Conservation (phyloP, 1,139 yeast species). For the Sugiyamaella pinicola region DNA sequence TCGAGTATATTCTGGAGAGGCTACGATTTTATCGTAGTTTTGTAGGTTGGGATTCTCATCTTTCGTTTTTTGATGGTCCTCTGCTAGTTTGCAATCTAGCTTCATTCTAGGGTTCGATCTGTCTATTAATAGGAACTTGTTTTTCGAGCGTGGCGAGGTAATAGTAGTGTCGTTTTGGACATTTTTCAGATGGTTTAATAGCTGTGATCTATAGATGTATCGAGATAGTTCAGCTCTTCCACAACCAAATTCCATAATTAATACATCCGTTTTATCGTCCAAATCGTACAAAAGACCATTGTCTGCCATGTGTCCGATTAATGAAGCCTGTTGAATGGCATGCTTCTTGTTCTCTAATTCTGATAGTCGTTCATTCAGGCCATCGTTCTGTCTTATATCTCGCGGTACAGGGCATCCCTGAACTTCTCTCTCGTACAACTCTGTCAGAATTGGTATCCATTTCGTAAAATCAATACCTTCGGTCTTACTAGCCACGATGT, state of each 20-base stretch:
- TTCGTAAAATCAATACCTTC: conserved; percentile 31
- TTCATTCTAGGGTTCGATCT: conserved; percentile 79
- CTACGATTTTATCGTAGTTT: conserved; percentile 5
- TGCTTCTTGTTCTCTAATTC: conserved; percentile 68
- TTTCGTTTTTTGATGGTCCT: conserved; percentile 48
- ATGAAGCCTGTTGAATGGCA: conserved; percentile 77
- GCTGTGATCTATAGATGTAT: conserved; percentile 57
- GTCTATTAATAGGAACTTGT: conserved; percentile 66
- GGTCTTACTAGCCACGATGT: conserved; percentile 15
- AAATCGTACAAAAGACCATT: conserved; percentile 43
- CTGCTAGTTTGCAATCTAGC: conserved; percentile 65
- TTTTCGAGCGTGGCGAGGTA: conserved; percentile 6
- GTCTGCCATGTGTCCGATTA: conserved; percentile 66
- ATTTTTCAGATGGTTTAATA: conserved; percentile 24
- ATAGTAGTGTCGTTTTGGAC: neutral
- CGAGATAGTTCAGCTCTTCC: conserved; percentile 85
- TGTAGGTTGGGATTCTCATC: conserved; percentile 26
- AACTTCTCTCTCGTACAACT: conserved; percentile 30
- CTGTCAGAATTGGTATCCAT: conserved; percentile 44
- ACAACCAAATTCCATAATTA: conserved; percentile 82
- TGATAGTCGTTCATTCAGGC: conserved; percentile 47
- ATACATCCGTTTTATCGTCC: conserved; percentile 35
- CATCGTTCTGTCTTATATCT: conserved; percentile 33
- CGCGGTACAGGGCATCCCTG: conserved; percentile 25
- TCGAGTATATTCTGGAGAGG: conserved; percentile 53